Evolutionary conservation across 495 filamentous ascomycete genomes (phyloP).

Genomic region (Mycothermus thermophilus): DNA sequence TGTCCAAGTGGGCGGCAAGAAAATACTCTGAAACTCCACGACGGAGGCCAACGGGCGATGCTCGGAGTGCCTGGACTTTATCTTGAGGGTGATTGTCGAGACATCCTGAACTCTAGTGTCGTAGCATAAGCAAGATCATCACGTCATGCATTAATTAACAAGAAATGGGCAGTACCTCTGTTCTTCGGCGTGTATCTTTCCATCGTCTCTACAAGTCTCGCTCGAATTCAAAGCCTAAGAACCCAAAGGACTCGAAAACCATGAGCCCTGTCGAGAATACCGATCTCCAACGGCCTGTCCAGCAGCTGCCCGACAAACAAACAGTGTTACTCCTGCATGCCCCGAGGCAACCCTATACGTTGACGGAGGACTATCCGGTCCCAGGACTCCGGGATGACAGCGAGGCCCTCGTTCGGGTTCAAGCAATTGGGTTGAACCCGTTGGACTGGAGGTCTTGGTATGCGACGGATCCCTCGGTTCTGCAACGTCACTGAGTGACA

Average conservation of each 20-base stretch:
- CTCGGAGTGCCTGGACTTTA: too few relatives aligned
- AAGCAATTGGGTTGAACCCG: constrained; percentile 53
- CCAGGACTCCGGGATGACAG: constrained; percentile 23
- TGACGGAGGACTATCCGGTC: constrained; percentile 33
- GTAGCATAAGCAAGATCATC: too few relatives aligned
- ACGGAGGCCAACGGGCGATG: too few relatives aligned
- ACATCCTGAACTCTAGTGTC: too few relatives aligned
- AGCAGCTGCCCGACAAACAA: constrained; percentile 23
- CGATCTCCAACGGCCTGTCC: not conserved
- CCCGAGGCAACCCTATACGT: constrained; percentile 28
- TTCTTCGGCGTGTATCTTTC: constrained; percentile 14
- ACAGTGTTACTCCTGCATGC: constrained; percentile 31
- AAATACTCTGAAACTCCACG: too few relatives aligned
- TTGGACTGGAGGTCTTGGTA: constrained; percentile 68
- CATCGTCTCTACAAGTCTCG: constrained; percentile 5
- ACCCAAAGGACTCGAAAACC: too few relatives aligned
- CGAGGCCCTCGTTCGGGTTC: constrained; percentile 44
- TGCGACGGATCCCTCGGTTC: too few relatives aligned
- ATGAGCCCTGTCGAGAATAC: too few relatives aligned
- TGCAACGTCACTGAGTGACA: too few relatives aligned
- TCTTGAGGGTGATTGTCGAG: too few relatives aligned
- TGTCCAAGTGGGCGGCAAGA: too few relatives aligned
- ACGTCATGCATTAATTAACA: too few relatives aligned
- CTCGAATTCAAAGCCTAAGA: constrained; percentile 2
- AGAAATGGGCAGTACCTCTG: constrained; percentile 8